These are phyloP conservation scores for Mycogone perniciosa DNA, from an alignment of 2,329 filamentous ascomycete species.

Conservation along the genomic window DNA sequence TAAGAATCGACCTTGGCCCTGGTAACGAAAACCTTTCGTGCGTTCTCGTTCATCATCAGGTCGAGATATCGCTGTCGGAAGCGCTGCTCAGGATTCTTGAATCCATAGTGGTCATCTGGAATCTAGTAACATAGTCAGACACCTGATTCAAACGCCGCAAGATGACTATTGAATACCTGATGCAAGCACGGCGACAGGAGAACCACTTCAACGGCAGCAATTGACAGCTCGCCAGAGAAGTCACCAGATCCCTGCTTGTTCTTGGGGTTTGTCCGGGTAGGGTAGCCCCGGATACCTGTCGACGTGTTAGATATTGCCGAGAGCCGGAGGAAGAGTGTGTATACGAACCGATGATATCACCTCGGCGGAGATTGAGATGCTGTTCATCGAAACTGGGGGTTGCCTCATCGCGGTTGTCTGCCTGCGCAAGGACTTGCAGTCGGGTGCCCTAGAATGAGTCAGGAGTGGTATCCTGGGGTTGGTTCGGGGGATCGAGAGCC, in stretches of 20 bases:
- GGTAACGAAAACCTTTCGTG: constrained; percentile 75
- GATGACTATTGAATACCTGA: constrained; percentile 29
- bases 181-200: constrained; percentile 89
- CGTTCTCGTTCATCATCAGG: constrained; percentile 90
- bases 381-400: constrained; percentile 71
- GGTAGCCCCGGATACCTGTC: constrained; percentile 24
- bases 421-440: constrained; percentile 88
- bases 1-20: constrained; percentile 83
- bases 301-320: neutral
- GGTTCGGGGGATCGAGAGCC: neutral
- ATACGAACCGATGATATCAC: constrained; percentile 73
- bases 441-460: constrained; percentile 44
- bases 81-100: constrained; percentile 91
- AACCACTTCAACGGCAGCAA: constrained; percentile 81
- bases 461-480: neutral
- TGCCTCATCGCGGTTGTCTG: constrained; percentile 65
- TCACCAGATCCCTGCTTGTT: constrained; percentile 72
- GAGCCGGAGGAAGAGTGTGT: constrained; percentile 18
- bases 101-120: constrained; percentile 85
- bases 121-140: constrained; percentile 20
- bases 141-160: no score
- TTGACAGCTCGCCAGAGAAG: constrained; percentile 71
- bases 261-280: constrained; percentile 72
- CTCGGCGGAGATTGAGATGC: constrained; percentile 81
- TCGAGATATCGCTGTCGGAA: constrained; percentile 93